Percentiles rank a stretch among this genome's conserved stretches.
Conservation (phyloP, 1,139 yeast species). For the Geotrichum histeridarum region DNA sequence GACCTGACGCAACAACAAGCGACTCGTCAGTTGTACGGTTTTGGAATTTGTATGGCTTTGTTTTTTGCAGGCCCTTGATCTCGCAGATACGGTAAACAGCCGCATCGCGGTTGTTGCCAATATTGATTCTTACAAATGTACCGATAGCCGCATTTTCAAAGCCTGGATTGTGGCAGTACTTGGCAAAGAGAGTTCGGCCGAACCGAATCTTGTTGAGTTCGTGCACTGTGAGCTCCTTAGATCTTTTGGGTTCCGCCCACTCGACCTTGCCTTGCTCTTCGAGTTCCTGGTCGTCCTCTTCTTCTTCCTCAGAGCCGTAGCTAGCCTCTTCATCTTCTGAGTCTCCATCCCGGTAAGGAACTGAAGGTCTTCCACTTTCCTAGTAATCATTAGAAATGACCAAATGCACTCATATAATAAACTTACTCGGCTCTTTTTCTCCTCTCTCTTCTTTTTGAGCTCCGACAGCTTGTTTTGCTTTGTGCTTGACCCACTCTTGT, state of each 20-base stretch:
- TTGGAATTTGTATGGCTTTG: slow-evolving; percentile 52
- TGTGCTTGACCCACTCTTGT: slow-evolving; percentile 30
- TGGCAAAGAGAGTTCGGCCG: slow-evolving; percentile 70
- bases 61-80: slow-evolving; percentile 60
- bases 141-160: slow-evolving; percentile 66
- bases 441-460: slow-evolving; percentile 79
- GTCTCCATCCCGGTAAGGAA: slow-evolving; percentile 23
- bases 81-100: slow-evolving; percentile 82
- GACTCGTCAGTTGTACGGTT: slow-evolving; percentile 40
- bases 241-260: slow-evolving; percentile 46
- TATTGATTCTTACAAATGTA: slow-evolving; percentile 74
- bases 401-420: slow-evolving; percentile 20
- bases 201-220: slow-evolving; percentile 69
- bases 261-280: slow-evolving; percentile 44
- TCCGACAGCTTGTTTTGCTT: slow-evolving; percentile 68
- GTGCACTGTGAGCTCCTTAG: slow-evolving; percentile 42
- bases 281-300: slow-evolving; percentile 25
- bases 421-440: slow-evolving; percentile 38
- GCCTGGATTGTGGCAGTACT: slow-evolving; percentile 76
- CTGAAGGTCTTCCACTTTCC: slow-evolving; percentile 25
- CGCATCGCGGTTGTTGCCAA: slow-evolving; percentile 61
- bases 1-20: slow-evolving; percentile 57
- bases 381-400: slow-evolving; percentile 14
- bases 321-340: slow-evolving; percentile 30
- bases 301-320: slow-evolving; percentile 34